Base-by-base conservation (phyloP, 2,329 filamentous ascomycete species). In the Claviceps sp. region DNA sequence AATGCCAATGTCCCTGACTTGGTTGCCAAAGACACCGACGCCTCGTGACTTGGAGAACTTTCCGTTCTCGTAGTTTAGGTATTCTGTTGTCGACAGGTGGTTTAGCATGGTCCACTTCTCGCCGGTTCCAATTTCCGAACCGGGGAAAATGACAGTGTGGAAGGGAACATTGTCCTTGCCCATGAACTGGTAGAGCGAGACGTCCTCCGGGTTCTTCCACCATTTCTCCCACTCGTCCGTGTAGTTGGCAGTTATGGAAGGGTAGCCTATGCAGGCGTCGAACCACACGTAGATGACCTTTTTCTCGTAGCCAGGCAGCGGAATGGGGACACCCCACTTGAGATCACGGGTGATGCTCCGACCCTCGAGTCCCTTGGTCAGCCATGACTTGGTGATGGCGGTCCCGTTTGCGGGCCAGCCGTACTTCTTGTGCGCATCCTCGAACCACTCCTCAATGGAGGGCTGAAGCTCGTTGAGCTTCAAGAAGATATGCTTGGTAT, bases 271-370 rank as follows among this genome's bases (percentile, higher is more conserved):
- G 68, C 87, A 93, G 51, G 88, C 88, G 65, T 95, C 88, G 64
- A 96, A 88, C 88, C 85, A 87, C 55, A 95, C 89, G 63, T 96
- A 96, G 58, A 96, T 82, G 55, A 95, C 91, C 73, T 81, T 81
- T 57, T 73, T 70, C 45, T 71, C 70, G 58, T 78, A 82, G 26
- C 74, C 76, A 59, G 47, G 67, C 47, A 63, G 64, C 37, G 74
- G 76, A 47, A 80, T 75, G 3, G 76, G 76, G 16, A 79, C 76
- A 63, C 91, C 91, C 91, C 91, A 96, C 66, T 86, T 90, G 55
- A 96, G 74, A 72, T 97, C 91, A 66, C 91, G 76, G 13, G 91
- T 95, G 65, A 97, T 97, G 57, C 87, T 88, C 60, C 91, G 83
- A 48, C 85, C 83, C 66, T 91, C 84, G 53, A 97, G 72, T 5